These are phyloP conservation scores for Pulveroboletus ravenelii DNA, from an alignment of 768 basidiomycete genomes.

Conservation along the genomic window DNA sequence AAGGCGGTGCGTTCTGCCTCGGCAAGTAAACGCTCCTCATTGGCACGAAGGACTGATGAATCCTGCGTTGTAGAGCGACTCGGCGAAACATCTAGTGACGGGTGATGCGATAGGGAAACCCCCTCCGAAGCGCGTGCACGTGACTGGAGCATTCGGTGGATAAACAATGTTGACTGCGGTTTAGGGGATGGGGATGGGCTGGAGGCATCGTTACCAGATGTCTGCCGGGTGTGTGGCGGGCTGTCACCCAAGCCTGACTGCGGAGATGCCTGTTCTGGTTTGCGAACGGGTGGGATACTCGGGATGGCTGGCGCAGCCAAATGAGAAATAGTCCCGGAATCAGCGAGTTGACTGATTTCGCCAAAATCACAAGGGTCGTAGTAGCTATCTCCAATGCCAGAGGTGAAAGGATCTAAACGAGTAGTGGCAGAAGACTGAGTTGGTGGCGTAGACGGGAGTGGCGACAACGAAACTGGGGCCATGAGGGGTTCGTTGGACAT, in stretches of 20 bases:
- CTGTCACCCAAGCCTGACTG: neutral
- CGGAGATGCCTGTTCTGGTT: neutral
- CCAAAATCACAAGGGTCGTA: neutral
- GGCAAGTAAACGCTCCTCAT: constrained; percentile 12
- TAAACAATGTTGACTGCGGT: constrained; percentile 7
- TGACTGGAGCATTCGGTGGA: constrained; percentile 19
- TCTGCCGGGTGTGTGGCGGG: neutral
- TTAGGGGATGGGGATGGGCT: neutral
- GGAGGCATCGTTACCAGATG: neutral
- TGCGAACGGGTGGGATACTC: constrained; percentile 6
- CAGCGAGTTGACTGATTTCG: constrained; percentile 1
- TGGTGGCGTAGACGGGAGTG: constrained; percentile 2
- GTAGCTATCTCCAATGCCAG: neutral
- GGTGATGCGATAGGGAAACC: neutral
- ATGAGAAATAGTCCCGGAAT: neutral
- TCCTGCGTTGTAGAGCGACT: constrained; percentile 8
- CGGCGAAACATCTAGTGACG: constrained; percentile 1
- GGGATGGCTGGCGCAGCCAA: neutral
- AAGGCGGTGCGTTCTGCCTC: constrained; percentile 14
- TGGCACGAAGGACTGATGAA: neutral
- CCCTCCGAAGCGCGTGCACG: constrained; percentile 17
- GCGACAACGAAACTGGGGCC: constrained; percentile 5
- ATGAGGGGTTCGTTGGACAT: constrained; percentile 24
- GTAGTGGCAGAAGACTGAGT: neutral
- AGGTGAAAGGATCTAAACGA: constrained; percentile 2